Conservation (phyloP, 2,329 filamentous ascomycete genomes). For the Alternaria sp. region DNA sequence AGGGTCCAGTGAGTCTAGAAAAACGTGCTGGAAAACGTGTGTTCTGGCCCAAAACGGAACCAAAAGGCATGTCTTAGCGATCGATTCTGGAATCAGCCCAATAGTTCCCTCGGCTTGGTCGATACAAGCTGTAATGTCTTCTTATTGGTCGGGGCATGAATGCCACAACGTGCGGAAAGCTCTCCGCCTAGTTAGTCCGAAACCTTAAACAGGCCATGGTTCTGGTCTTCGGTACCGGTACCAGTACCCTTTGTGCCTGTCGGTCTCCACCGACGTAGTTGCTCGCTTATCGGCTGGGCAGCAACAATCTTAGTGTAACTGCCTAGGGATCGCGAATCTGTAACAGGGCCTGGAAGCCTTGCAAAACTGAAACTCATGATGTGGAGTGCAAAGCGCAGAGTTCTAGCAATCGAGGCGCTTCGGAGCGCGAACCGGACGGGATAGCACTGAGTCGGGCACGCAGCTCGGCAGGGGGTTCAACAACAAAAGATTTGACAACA, state of each 20-base stretch:
- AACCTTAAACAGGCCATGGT: neutral
- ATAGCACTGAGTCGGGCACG: neutral
- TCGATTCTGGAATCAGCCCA: neutral
- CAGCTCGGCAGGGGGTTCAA: neutral
- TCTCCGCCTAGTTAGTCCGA: neutral
- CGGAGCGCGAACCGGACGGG: neutral
- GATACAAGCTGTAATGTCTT: neutral
- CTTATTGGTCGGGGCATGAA: neutral
- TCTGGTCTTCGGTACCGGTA: neutral
- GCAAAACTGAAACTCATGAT: neutral
- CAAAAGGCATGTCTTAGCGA: neutral
- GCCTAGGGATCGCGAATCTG: neutral
- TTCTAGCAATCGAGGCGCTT: neutral
- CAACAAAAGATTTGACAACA: neutral
- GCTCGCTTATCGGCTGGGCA: neutral
- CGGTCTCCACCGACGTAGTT: neutral
- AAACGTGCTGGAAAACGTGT: neutral
- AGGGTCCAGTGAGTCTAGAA: neutral
- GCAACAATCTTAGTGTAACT: neutral
- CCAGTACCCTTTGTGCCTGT: neutral
- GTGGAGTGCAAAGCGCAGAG: neutral
- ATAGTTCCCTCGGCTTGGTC: too few relatives aligned
- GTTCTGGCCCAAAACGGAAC: neutral
- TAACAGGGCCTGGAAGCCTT: conserved; percentile 1
- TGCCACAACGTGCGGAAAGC: neutral